Conservation (phyloP, 2,329 filamentous ascomycete genomes). For the Penicillium sp. region DNA sequence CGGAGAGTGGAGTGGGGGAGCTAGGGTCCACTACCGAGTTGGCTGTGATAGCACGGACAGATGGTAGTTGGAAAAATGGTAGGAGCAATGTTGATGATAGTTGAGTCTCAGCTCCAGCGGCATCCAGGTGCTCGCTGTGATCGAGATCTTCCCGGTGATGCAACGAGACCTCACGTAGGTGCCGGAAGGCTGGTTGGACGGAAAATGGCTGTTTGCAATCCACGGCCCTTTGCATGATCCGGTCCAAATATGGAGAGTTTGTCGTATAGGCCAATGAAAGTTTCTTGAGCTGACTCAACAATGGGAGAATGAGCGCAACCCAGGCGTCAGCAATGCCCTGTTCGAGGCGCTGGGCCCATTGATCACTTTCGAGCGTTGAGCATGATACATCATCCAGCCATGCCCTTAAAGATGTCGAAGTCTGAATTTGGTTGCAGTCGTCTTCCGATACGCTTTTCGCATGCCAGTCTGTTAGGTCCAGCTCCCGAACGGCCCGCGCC, state of each 20-base stretch:
- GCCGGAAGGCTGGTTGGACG: slow-evolving; percentile 16
- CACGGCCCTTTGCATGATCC: slow-evolving; percentile 23
- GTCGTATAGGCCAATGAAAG: slow-evolving; percentile 24
- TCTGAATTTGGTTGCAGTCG: slow-evolving; percentile 8
- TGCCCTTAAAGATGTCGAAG: not conserved
- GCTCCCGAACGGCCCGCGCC: slow-evolving; percentile 23
- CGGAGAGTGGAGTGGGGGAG: not conserved
- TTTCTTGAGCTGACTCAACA: slow-evolving; percentile 25
- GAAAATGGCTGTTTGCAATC: slow-evolving; percentile 21
- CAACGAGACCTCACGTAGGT: slow-evolving; percentile 24
- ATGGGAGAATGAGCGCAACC: slow-evolving; percentile 28
- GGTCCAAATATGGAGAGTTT: slow-evolving; percentile 24
- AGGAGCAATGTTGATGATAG: slow-evolving; percentile 20
- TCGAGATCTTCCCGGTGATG: slow-evolving; percentile 21
- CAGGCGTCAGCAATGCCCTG: slow-evolving; percentile 28
- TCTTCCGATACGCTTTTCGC: not conserved
- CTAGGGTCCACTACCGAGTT: slow-evolving; percentile 29
- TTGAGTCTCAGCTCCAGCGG: slow-evolving; percentile 8
- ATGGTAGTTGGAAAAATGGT: slow-evolving; percentile 29
- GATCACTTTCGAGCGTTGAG: slow-evolving; percentile 21
- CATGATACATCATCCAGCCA: slow-evolving; percentile 15
- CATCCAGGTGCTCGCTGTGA: slow-evolving; percentile 9
- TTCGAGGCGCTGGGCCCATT: slow-evolving; percentile 26
- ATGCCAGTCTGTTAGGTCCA: slow-evolving; percentile 28
- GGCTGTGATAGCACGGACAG: slow-evolving; percentile 24